Conservation (phyloP, 2,329 filamentous ascomycete genomes). For the Penicillium polonicum region DNA sequence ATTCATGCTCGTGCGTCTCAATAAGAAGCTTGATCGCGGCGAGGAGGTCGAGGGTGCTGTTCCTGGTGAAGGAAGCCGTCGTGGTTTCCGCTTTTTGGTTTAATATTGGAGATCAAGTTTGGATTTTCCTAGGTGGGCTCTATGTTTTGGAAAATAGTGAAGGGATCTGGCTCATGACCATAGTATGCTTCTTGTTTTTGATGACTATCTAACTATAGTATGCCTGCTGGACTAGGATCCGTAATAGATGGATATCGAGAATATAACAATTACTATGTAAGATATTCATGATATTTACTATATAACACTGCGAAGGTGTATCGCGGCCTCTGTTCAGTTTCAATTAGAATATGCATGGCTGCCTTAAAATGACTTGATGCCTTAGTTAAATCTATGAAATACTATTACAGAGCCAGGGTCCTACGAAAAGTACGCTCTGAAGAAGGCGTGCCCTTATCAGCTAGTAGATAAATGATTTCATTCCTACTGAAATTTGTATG, state of each 20-base stretch:
- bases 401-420: too few species aligned
- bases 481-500: too few species aligned
- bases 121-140: not conserved
- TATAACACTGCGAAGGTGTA: not conserved
- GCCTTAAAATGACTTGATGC: too few species aligned
- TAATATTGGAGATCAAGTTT: conserved; percentile 29
- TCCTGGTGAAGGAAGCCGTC: conserved; percentile 56
- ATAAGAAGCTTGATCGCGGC: conserved; percentile 67
- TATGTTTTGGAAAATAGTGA: too few species aligned
- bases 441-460: too few species aligned
- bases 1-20: conserved; percentile 63
- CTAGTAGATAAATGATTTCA: too few species aligned
- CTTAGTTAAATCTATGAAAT: too few species aligned
- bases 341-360: too few species aligned
- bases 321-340: too few species aligned
- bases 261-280: not conserved
- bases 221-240: not conserved
- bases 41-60: conserved; percentile 56
- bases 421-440: too few species aligned
- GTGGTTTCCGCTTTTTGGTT: conserved; percentile 67
- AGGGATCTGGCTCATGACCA: not conserved
- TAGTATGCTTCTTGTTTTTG: not conserved
- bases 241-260: not conserved
- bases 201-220: not conserved
- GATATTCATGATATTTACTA: not conserved